Base-by-base conservation (phyloP, 768 basidiomycete genomes). In the Filobasidium wieringae region DNA sequence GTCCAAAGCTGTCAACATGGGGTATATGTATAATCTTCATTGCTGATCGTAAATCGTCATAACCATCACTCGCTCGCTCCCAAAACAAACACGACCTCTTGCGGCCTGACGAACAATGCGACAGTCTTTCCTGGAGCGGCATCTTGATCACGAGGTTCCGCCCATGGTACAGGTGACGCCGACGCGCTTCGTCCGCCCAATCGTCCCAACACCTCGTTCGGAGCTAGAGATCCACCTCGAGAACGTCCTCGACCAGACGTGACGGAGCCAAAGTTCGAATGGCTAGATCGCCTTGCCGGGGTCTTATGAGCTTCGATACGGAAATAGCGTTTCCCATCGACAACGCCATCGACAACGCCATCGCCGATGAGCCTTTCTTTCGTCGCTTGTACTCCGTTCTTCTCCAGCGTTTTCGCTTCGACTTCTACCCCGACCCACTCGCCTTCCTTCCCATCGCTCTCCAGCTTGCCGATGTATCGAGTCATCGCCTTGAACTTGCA, bases 401-500 rank as follows among this genome's bases (percentile, higher is more conserved):
- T 54, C 2, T 56, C 55, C n/a, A 26, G 17, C 19, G 32, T 19
- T 15, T 60, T 34, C 34, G 64, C 64, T 19, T 66, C 60, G 15
- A 65, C 57, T 53, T 73, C 70, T 4, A 73, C 51, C 11, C 72
- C 72, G 2, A 73, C 61, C 70, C 69, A 73, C 19, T 68, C 63
- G 8, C 70, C 72, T n/a, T 31, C 24, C 27, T n/a, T 30, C 58
- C 65, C 65, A 30, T 64, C 62, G 7, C 37, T 61, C 2, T 57
- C 52, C 45, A 73, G 55, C 26, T 57, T 60, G 0, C 72, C 72
- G 36, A 73, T 67, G 55, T 70, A 73, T 26, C 65, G 55, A 34
- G 68, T 61, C 12, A 57, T 33, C 8, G 68, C 72, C 33, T 62
- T 63, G 57, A 73, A 70, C 41, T 68, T 60, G 56, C 26, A n/a